Evolutionary conservation across 2,329 filamentous ascomycete genomes (phyloP).

Genomic region (Hypoxylon sp.): DNA sequence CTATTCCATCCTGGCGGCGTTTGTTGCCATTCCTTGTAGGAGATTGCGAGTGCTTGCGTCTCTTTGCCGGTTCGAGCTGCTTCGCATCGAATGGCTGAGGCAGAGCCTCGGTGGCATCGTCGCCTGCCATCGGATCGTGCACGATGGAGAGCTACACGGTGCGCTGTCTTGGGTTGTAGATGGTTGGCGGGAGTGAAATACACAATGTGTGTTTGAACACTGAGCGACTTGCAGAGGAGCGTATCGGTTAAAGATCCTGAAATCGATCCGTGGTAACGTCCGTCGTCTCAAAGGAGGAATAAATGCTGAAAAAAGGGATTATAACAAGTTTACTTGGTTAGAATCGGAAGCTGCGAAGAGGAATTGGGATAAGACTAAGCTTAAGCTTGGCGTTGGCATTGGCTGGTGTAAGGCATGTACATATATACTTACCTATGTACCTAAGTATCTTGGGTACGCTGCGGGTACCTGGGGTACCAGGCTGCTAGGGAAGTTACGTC

Average conservation of each 20-base stretch:
- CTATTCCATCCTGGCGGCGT: constrained; percentile 35
- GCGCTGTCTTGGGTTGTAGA: neutral
- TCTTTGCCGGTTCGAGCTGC: constrained; percentile 51
- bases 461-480: neutral
- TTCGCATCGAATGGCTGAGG: constrained; percentile 53
- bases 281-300: too few relatives aligned
- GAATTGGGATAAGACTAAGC: too few relatives aligned
- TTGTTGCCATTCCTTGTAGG: constrained; percentile 45
- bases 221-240: neutral
- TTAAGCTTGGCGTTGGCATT: too few relatives aligned
- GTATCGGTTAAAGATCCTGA: neutral
- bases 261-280: too few relatives aligned
- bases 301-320: too few relatives aligned
- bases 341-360: too few relatives aligned
- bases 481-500: constrained; percentile 39
- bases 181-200: neutral
- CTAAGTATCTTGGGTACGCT: too few relatives aligned
- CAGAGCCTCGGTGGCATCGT: constrained; percentile 45
- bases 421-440: too few relatives aligned
- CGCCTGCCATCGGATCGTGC: constrained; percentile 49
- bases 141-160: constrained; percentile 11
- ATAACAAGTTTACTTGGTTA: too few relatives aligned
- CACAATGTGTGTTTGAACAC: neutral
- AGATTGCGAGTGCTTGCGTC: constrained; percentile 50
- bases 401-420: too few relatives aligned